Percentiles rank a stretch among this genome's conserved stretches.
These are phyloP conservation scores for Lipomyces japonicus DNA, from an alignment of 805 yeast species.

Conservation along the genomic window DNA sequence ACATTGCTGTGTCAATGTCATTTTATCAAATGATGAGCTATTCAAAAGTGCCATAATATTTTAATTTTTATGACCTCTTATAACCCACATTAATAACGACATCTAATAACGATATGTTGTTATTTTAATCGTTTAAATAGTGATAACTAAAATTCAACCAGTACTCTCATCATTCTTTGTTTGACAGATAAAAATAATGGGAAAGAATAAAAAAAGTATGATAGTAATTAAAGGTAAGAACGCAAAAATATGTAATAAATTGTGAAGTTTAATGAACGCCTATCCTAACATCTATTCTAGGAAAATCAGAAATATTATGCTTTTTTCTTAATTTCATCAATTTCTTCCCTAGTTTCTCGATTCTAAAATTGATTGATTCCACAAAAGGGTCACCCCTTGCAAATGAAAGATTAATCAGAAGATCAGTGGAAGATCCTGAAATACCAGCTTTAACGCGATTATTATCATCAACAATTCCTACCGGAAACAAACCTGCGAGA, in stretches of 20 bases:
- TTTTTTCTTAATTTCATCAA: slow-evolving; percentile 50
- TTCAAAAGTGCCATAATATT: background rate
- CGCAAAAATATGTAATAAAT: too few relatives aligned
- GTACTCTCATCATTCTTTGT: too few relatives aligned
- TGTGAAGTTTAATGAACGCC: slow-evolving; percentile 20
- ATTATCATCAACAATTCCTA: slow-evolving; percentile 16
- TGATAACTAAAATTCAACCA: too few relatives aligned
- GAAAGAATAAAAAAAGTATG: too few relatives aligned
- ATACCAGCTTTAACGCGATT: slow-evolving; percentile 10
- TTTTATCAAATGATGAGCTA: background rate
- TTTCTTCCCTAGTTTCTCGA: slow-evolving; percentile 56
- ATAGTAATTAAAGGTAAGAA: too few relatives aligned
- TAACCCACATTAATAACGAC: too few relatives aligned
- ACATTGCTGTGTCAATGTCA: background rate
- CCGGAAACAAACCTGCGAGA: slow-evolving; percentile 19
- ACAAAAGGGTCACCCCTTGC: slow-evolving; percentile 9
- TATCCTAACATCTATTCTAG: slow-evolving; percentile 24
- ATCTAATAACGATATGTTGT: too few relatives aligned
- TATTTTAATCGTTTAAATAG: too few relatives aligned
- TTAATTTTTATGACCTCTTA: background rate
- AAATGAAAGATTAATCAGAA: slow-evolving; percentile 9
- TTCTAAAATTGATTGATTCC: slow-evolving; percentile 31
- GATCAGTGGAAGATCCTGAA: slow-evolving; percentile 5
- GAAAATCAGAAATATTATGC: slow-evolving; percentile 25
- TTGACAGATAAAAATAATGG: too few relatives aligned